A percentile compares a stretch with the other conserved stretches of the same genome.
Evolutionary conservation across 225 moss, liverwort and hornwort genomes (phyloP).

Genomic region (Marchantia polymorpha): DNA sequence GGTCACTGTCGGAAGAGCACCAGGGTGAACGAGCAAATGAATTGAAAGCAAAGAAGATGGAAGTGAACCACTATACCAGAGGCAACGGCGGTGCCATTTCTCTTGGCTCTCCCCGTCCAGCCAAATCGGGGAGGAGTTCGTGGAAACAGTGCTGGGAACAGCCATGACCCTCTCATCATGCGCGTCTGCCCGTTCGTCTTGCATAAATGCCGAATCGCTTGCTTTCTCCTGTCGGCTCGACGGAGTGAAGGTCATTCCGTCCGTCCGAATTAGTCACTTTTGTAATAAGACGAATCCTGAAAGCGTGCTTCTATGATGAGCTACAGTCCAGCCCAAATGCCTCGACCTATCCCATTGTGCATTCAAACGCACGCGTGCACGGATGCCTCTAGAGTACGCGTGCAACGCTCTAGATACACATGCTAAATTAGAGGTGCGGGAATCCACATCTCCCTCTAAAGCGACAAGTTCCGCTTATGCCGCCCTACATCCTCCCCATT

Average conservation of each 20-base stretch:
- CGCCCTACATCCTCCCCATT: background rate
- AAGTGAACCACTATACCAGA: background rate
- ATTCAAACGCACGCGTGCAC: slow-evolving; percentile 13
- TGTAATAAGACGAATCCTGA: background rate
- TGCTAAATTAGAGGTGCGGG: slow-evolving; percentile 9
- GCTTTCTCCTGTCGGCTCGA: background rate
- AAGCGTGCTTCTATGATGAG: slow-evolving; percentile 10
- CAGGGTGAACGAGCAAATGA: background rate
- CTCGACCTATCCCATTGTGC: background rate
- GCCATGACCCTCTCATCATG: background rate
- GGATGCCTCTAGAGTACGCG: slow-evolving; percentile 8
- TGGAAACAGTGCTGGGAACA: background rate
- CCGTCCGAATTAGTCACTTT: background rate
- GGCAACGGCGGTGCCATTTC: slow-evolving; percentile 9
- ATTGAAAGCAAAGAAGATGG: background rate
- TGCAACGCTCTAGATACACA: slow-evolving; percentile 3
- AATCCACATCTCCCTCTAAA: slow-evolving; percentile 13
- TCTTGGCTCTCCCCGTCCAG: background rate
- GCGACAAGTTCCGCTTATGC: background rate
- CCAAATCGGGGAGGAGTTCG: background rate
- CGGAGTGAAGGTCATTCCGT: slow-evolving; percentile 3
- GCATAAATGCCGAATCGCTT: background rate
- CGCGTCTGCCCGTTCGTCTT: background rate
- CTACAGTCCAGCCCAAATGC: slow-evolving; percentile 5
- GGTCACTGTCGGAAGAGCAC: too few species aligned